phyloP scores from a whole-genome alignment of 768 basidiomycete species.

The Lactarius quietus region DNA sequence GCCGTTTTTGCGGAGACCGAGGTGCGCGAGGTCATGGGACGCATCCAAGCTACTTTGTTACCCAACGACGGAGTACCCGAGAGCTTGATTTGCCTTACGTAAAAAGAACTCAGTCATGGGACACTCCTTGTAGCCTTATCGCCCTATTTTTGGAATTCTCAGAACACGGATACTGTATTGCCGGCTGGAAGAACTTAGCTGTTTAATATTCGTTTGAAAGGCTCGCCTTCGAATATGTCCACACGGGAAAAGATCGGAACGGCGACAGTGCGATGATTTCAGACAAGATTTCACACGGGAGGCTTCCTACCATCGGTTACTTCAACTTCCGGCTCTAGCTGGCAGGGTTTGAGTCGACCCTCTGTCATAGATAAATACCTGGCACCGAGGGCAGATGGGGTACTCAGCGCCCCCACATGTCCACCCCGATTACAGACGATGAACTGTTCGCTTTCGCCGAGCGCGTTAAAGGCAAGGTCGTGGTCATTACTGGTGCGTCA shows the following conservation, averaged over 20 bases:
- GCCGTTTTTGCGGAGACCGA: slow-evolving; percentile 71
- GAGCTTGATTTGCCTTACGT: not conserved
- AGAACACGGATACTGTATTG: slow-evolving; percentile 5
- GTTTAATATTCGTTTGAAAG: too few species aligned
- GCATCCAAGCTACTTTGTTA: slow-evolving; percentile 47
- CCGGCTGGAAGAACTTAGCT: too few species aligned
- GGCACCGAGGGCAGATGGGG: not conserved
- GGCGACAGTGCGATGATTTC: too few species aligned
- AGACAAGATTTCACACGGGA: not conserved
- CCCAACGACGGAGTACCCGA: slow-evolving; percentile 34
- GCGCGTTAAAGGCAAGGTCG: slow-evolving; percentile 19
- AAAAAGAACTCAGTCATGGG: not conserved
- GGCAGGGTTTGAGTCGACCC: not conserved
- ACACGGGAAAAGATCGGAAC: not conserved
- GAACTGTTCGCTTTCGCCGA: slow-evolving; percentile 11
- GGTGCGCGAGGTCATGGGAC: slow-evolving; percentile 71
- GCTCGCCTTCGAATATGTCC: not conserved
- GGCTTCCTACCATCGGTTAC: not conserved
- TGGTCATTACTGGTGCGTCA: slow-evolving; percentile 19
- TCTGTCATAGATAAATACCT: not conserved
- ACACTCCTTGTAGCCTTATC: slow-evolving; percentile 14
- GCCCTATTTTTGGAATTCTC: slow-evolving; percentile 6
- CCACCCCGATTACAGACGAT: slow-evolving; percentile 15
- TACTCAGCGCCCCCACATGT: not conserved
- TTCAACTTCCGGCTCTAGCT: not conserved